Evolutionary conservation across 176 grass and related monocot species (phyloP), one percentile per base, ranked within the genome.

Genomic region (Triticum monococcum): DNA sequence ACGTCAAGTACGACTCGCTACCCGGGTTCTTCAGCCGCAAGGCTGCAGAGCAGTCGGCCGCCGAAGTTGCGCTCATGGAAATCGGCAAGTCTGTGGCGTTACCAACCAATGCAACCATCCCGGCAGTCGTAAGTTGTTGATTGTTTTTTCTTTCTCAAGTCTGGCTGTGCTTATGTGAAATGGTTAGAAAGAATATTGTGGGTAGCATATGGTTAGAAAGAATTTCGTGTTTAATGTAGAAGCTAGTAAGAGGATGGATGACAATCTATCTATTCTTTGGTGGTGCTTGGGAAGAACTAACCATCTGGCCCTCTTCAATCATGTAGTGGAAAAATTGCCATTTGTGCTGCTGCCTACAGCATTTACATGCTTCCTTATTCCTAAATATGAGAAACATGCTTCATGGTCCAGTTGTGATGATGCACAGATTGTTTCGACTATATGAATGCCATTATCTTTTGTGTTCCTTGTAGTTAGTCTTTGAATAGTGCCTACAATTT

Each of bases 11-110:
- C 6, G 97, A 96, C 4, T 99, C 94, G 10, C 85, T 99, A 76
- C 90, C 92, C 0, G 90, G 97, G 16, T 99, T 99, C 70, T 90
- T 88, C 90, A 99, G 84, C 69, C 79, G 97, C 1, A 99, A 99
- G 78, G 95, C 88, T 18, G 92, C 95, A 3, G 92, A 97, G 22
- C 97, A 99, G 84, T 97, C 95, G 7, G 95, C 95, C 50, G 95
- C 92, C 26, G 95, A 94, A 72, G 86, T 94, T 75, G 92, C 95
- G 12, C 95, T 97, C 23, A 78, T 88, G 71, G 92, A 91, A 52
- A 92, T 94, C 5, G 79, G 80, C 60, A 90, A 80, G 38, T 94
- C 92, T 28, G 76, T 57, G 26, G 74, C 4, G 8, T 31, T 33
- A 18, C 59, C 77, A 22, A 16, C 46, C 54, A 77, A 59, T 36